Evolutionary conservation across 2,329 filamentous ascomycete species (phyloP).

Genomic region (Cordyceps sp.): DNA sequence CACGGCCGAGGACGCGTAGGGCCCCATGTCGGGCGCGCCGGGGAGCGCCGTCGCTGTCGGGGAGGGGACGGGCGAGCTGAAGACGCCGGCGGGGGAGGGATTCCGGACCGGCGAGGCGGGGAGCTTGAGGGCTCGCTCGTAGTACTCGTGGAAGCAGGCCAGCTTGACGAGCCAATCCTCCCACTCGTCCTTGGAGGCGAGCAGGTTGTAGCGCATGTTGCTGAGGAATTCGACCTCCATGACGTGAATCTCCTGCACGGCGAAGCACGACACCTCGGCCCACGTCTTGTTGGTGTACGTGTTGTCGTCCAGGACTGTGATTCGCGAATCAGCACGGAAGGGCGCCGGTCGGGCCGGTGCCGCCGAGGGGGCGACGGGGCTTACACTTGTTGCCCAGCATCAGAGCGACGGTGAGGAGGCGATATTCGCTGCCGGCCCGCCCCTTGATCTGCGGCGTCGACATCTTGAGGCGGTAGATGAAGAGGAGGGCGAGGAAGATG

Average conservation of each 20-base stretch:
- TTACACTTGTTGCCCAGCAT: constrained; percentile 97
- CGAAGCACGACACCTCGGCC: constrained; percentile 92
- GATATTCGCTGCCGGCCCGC: constrained; percentile 83
- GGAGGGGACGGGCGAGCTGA: constrained; percentile 30
- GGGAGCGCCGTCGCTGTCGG: constrained; percentile 22
- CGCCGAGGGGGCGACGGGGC: constrained; percentile 11
- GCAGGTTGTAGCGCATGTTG: constrained; percentile 91
- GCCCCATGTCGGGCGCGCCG: constrained; percentile 14
- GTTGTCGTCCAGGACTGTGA: constrained; percentile 78
- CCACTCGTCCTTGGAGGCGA: constrained; percentile 79
- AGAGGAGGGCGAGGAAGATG: constrained; percentile 73
- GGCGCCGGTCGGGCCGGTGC: neutral
- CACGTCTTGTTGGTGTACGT: constrained; percentile 99
- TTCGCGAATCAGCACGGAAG: constrained; percentile 7
- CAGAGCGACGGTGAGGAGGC: constrained; percentile 79
- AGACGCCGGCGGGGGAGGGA: constrained; percentile 22
- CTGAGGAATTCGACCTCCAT: constrained; percentile 99
- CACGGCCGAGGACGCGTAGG: constrained; percentile 15
- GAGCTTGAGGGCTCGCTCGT: constrained; percentile 46
- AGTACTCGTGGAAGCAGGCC: constrained; percentile 68
- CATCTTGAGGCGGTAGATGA: constrained; percentile 85
- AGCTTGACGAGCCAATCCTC: constrained; percentile 71
- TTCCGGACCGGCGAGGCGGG: constrained; percentile 23
- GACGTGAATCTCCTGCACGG: constrained; percentile 87
- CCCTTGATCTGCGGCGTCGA: constrained; percentile 80